Base-by-base conservation (phyloP, 1,284 basidiomycete genomes). In the Malassezia restricta region DNA sequence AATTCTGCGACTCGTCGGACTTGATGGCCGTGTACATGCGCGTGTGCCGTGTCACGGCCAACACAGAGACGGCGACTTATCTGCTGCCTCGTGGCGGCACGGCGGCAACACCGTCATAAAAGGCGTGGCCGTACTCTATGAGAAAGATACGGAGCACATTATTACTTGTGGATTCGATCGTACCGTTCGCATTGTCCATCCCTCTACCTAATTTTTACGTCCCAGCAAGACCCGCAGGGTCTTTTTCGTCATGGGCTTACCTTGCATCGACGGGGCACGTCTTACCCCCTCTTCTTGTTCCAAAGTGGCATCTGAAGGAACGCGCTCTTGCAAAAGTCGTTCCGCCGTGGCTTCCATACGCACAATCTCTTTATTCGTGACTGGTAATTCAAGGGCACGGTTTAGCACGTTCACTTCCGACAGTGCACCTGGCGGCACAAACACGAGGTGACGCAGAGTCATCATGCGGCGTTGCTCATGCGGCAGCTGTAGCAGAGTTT, bases 401-500 rank as follows among this genome's bases (percentile, higher is more conserved):
- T 24, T n/a, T 4, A 88, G 73, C 58, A 89, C 79, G 1, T 79
- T 78, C 24, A 75, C 71, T 14, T 66, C 65, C 30, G 68, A 62
- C 58, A 73, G 32, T 51, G 58, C 50, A 28, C 52, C 51, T 27
- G 56, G 53, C 57, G 79, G 1, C 80, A 83, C 32, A 73, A 80
- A 31, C 72, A 74, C 33, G 83, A 78, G 56, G 77, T 27, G 75
- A 70, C 33, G 85, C 74, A 32, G 79, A 75, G n/a, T 77, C 70
- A 39, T 79, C 76, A 61, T 79, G 76, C 30, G 76, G 20, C 20
- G 8, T 8, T 40, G 8, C n/a, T 9, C n/a, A 76, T 5, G 75
- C 75, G 37, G 78, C 8, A 49, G 45, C n/a, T 82, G 72, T 47
- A 80, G 79, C 24, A 84, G 81, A 50, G 80, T 80, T 9, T 64